Conservation (phyloP, 305 asterid species). For the Ilex paraguariensis region DNA sequence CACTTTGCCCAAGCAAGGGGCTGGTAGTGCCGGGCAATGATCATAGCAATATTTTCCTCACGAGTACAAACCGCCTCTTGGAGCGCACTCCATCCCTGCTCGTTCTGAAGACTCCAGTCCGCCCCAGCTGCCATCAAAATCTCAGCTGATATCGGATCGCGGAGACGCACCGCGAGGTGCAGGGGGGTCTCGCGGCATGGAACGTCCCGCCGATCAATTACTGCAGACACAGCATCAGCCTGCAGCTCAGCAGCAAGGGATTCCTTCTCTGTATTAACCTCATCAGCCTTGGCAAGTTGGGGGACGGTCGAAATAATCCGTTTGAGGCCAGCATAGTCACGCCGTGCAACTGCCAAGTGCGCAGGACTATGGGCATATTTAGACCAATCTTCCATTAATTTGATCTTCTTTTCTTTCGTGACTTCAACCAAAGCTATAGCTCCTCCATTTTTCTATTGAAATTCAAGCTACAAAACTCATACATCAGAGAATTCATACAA, state of each 20-base stretch:
- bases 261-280: constrained; percentile 72
- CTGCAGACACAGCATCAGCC: constrained; percentile 73
- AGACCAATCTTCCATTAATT: constrained; percentile 78
- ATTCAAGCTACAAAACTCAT: no score
- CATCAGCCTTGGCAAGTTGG: constrained; percentile 77
- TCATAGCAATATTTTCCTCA: constrained; percentile 95
- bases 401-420: constrained; percentile 8
- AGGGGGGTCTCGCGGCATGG: constrained; percentile 95
- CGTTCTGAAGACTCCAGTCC: constrained; percentile 99
- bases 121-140: constrained; percentile 99
- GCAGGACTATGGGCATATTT: constrained; percentile 80
- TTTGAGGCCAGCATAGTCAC: constrained; percentile 62
- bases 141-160: constrained; percentile 80
- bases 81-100: constrained; percentile 97
- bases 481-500: no score
- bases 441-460: neutral
- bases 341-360: constrained; percentile 73
- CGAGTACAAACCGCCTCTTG: constrained; percentile 99
- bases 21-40: constrained; percentile 92
- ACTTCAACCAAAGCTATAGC: constrained; percentile 17
- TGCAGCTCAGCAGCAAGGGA: constrained; percentile 79
- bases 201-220: constrained; percentile 89
- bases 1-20: constrained; percentile 99
- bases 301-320: constrained; percentile 64
- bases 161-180: constrained; percentile 86